Percentiles rank a stretch among this genome's conserved stretches.
Conservation (phyloP, 1,284 basidiomycete species). For the Ceratobasidium sp. region DNA sequence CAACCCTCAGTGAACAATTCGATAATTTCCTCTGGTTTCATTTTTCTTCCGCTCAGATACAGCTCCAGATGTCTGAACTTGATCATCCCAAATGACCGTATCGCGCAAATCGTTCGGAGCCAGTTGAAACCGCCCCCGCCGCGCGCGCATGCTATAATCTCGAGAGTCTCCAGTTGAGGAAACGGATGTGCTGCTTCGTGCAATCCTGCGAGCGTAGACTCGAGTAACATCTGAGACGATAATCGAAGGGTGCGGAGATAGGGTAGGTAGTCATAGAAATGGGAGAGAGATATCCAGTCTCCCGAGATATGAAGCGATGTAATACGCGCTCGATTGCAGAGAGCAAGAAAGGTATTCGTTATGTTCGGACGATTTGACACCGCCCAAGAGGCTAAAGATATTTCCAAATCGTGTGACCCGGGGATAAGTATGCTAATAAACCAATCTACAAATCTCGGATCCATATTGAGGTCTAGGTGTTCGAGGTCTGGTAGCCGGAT, state of each 20-base stretch:
- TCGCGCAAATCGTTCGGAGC: neutral
- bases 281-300: neutral
- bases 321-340: constrained; percentile 12
- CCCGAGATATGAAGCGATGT: constrained; percentile 6
- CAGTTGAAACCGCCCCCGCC: neutral
- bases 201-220: constrained; percentile 14
- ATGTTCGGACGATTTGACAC: neutral
- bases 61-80: neutral
- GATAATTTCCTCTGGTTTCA: neutral
- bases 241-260: neutral
- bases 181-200: neutral
- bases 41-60: neutral
- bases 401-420: neutral
- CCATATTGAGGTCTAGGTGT: neutral
- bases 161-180: constrained; percentile 21
- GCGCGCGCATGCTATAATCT: constrained; percentile 1
- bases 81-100: neutral
- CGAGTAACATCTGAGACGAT: neutral
- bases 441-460: constrained; percentile 11
- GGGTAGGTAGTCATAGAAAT: neutral
- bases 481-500: neutral
- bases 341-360: neutral
- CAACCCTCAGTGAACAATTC: neutral
- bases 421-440: neutral
- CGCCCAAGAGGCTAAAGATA: neutral